A percentile compares a stretch with the other conserved stretches of the same genome.
Evolutionary conservation across 2,329 filamentous ascomycete genomes (phyloP).

Genomic region (Aspergillus cejpii): DNA sequence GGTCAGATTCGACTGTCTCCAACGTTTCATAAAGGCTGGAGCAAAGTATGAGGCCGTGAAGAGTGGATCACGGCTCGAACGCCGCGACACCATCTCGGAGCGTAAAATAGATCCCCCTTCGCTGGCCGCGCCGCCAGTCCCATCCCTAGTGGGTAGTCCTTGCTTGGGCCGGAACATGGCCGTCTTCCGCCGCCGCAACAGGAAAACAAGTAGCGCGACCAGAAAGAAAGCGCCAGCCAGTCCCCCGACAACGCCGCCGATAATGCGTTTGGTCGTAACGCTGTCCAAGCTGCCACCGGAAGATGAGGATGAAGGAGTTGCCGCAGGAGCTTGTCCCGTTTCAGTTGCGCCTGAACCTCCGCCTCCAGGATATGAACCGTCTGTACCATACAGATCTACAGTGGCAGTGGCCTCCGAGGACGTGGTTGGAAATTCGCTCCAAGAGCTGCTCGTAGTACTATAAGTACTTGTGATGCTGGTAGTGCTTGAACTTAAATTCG

Average conservation of each 20-base stretch:
- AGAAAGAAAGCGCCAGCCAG: slow-evolving; percentile 53
- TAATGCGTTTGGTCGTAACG: slow-evolving; percentile 46
- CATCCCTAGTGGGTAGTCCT: slow-evolving; percentile 23
- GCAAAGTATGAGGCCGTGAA: slow-evolving; percentile 36
- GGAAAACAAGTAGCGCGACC: slow-evolving; percentile 31
- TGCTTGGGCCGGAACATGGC: slow-evolving; percentile 16
- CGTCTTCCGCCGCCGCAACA: slow-evolving; percentile 48
- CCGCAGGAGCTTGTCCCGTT: slow-evolving; percentile 3
- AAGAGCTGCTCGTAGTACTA: neutral
- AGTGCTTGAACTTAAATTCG: neutral
- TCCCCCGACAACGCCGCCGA: slow-evolving; percentile 58
- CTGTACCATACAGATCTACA: slow-evolving; percentile 1
- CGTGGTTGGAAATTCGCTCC: slow-evolving; percentile 3
- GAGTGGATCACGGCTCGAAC: slow-evolving; percentile 35
- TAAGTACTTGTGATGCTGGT: neutral
- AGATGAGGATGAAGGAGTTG: slow-evolving; percentile 6
- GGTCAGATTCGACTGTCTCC: slow-evolving; percentile 34
- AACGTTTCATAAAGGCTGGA: slow-evolving; percentile 38
- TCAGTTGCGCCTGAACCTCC: slow-evolving; percentile 11
- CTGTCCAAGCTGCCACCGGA: slow-evolving; percentile 15
- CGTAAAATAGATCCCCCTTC: slow-evolving; percentile 12
- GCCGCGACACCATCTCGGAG: slow-evolving; percentile 32
- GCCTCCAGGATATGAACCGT: slow-evolving; percentile 4
- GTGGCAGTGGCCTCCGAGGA: slow-evolving; percentile 2
- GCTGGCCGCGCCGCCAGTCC: slow-evolving; percentile 10